Base-by-base conservation (phyloP, 768 basidiomycete genomes). In the Podaxis rugospora region DNA sequence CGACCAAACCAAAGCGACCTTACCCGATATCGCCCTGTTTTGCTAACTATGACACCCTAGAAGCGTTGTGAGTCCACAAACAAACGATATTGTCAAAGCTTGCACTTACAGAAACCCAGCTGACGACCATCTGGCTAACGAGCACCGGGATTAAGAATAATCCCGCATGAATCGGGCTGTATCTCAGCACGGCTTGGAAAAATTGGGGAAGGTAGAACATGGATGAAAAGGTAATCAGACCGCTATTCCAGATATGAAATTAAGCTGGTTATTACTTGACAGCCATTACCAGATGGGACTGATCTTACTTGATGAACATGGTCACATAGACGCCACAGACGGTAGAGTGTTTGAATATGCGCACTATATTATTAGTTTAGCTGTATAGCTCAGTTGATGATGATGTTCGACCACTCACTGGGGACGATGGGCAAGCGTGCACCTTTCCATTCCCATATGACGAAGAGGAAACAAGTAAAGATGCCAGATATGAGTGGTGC, bases 131-230 rank as follows among this genome's bases (percentile, higher is more conserved):
- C 66, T 89, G 88, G 40, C 82, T 82, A 16, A 88, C 75, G 10
- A 92, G 78, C 18, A 90, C 75, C 0, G 90, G 89, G 7, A 93
- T 80, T 0, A 91, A 77, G 66, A 90, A 85, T 2, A 89, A 66
- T 37, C 67, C 77, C 5, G 79, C 78, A 9, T 78, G 81, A 46
- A 90, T 83, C 0, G 90, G 85, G 6, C 83, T 80, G 62, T 82
- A 84, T 4, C 84, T 85, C n/a, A 86, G 72, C 3, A 83, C 87
- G 7, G 89, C 83, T 72, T 91, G 89, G 72, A 90, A 88, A 68
- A 83, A 90, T 64, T 88, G 85, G 1, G 91, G 89, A 0, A 92
- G 78, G 66, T 89, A 90, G 70, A 84, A 90, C 11, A 89, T 68
- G 7, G 86, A 80, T 16, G 83, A 86, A 70, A 81, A 85, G 69